A percentile compares a stretch with the other conserved stretches of the same genome.
phyloP scores from a whole-genome alignment of 352 stramenopile genomes.

The Phytophthora niederhauseri region DNA sequence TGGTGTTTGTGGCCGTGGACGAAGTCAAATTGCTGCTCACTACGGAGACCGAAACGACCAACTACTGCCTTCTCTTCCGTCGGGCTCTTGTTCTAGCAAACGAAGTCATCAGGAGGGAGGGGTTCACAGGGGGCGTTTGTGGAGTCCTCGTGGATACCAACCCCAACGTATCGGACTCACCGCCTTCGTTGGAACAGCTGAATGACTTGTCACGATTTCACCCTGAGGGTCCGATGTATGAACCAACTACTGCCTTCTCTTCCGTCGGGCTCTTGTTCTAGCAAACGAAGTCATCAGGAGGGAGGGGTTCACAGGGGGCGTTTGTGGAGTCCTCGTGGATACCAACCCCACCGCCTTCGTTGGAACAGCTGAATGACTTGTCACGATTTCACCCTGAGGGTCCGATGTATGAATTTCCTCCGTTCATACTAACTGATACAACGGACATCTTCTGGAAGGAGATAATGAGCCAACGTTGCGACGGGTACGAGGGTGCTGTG shows the following conservation, averaged over 20 bases:
- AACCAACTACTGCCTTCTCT: not conserved
- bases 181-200: not conserved
- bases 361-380: not conserved
- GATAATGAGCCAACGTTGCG: not conserved
- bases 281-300: not conserved
- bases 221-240: too few species aligned
- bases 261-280: not conserved
- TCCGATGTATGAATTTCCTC: too few species aligned
- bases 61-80: not conserved
- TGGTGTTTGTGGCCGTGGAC: not conserved
- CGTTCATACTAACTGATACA: too few species aligned
- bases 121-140: not conserved
- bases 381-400: too few species aligned
- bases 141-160: not conserved
- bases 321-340: conserved; percentile 1
- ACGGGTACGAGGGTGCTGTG: not conserved
- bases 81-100: not conserved
- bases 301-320: not conserved
- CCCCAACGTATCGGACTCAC: not conserved
- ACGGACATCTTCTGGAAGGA: not conserved
- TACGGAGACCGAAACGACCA: not conserved
- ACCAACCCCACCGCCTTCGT: not conserved
- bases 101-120: not conserved
- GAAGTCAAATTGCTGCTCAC: not conserved
- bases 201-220: not conserved